phyloP scores from a whole-genome alignment of 2,329 filamentous ascomycete genomes.

The Exophiala calicioides region DNA sequence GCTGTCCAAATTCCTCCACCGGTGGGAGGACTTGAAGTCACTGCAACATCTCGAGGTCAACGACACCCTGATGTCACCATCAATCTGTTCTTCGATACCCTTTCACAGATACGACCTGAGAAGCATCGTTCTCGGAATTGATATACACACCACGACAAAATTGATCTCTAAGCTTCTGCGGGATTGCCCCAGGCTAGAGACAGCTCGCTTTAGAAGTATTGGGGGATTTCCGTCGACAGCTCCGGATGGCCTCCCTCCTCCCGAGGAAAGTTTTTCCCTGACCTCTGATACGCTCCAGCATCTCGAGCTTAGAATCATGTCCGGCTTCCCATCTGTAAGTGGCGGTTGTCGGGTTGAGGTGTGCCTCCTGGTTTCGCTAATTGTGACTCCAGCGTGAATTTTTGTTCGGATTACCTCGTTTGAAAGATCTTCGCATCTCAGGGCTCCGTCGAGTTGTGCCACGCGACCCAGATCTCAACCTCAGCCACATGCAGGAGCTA shows the following conservation, averaged over 20 bases:
- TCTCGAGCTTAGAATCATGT: too few relatives aligned
- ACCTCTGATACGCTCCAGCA: too few relatives aligned
- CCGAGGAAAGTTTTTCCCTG: too few relatives aligned
- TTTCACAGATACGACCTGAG: conserved; percentile 12
- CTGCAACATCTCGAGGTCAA: conserved; percentile 13
- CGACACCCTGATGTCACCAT: background rate
- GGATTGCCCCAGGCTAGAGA: conserved; percentile 8
- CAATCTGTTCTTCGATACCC: background rate
- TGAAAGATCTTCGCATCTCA: too few relatives aligned
- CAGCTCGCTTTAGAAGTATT: conserved; percentile 9
- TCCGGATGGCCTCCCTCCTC: too few relatives aligned
- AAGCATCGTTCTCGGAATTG: conserved; percentile 6
- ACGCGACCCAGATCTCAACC: background rate
- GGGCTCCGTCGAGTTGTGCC: too few relatives aligned
- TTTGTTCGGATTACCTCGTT: too few relatives aligned
- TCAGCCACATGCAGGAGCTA: conserved; percentile 3
- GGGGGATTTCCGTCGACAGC: too few relatives aligned
- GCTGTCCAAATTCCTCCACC: background rate
- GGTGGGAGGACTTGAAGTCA: background rate
- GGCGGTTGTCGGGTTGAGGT: too few relatives aligned
- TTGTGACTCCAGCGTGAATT: too few relatives aligned
- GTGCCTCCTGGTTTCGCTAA: too few relatives aligned
- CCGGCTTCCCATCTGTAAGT: too few relatives aligned
- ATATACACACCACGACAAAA: background rate
- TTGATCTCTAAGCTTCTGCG: conserved; percentile 3